A percentile compares a stretch with the other conserved stretches of the same genome.
These are phyloP conservation scores for Monosporascus sp. DNA, from an alignment of 2,329 filamentous ascomycete species.

Conservation along the genomic window DNA sequence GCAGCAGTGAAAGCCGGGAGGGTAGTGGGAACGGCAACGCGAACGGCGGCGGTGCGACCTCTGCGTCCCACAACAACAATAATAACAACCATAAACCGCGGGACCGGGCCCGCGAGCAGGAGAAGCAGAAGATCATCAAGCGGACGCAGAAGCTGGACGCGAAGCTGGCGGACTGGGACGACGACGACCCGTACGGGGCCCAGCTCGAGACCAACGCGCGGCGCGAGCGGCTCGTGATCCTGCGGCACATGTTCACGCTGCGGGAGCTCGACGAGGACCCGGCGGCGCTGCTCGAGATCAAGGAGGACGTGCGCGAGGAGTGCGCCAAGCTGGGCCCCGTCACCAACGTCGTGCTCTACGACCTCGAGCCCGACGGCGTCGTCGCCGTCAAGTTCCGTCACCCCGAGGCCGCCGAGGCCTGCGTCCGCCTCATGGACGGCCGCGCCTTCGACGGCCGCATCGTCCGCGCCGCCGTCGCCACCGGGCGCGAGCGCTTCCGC, in stretches of 20 bases:
- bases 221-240: slow-evolving; percentile 77
- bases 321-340: slow-evolving; percentile 81
- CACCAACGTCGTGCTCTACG: slow-evolving; percentile 87
- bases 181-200: slow-evolving; percentile 64
- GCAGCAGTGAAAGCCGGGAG: slow-evolving; percentile 3
- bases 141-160: slow-evolving; percentile 89
- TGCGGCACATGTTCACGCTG: slow-evolving; percentile 91
- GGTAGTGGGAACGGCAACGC: slow-evolving; percentile 12
- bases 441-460: slow-evolving; percentile 70
- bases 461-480: slow-evolving; percentile 67
- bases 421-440: slow-evolving; percentile 72
- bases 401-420: slow-evolving; percentile 64
- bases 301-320: slow-evolving; percentile 89
- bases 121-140: slow-evolving; percentile 85
- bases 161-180: slow-evolving; percentile 91
- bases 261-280: slow-evolving; percentile 81
- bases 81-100: slow-evolving; percentile 42
- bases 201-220: slow-evolving; percentile 45
- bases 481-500: slow-evolving; percentile 67
- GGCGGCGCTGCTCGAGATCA: slow-evolving; percentile 80
- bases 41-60: background rate
- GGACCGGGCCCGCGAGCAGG: slow-evolving; percentile 50
- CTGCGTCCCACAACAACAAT: slow-evolving; percentile 24
- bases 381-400: slow-evolving; percentile 79
- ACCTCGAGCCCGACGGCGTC: slow-evolving; percentile 78